Base-by-base conservation (phyloP, 2,329 filamentous ascomycete genomes). In the Diaporthe sp. region DNA sequence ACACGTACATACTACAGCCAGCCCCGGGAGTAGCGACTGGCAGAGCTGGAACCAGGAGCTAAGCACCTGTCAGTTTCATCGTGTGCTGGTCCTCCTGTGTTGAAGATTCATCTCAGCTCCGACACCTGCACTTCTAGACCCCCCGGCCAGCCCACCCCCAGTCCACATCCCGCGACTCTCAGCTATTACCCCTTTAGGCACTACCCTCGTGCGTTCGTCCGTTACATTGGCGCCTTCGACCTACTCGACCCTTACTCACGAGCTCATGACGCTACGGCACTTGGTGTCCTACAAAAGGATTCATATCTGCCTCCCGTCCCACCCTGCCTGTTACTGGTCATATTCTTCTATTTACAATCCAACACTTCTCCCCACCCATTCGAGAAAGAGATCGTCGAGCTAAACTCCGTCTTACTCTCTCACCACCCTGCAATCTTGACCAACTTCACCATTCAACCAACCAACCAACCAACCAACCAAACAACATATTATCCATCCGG, bases 11-110 rank as follows among this genome's bases (percentile, higher is more conserved):
- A 54, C 50, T 10, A 40, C n/a, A 50, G 33, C 35, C n/a, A 38
- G 35, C 5, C 35, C 3, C 60, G 2, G 19, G 45, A 40, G 69
- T 64, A 72, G 40, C 77, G 77, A 79, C 79, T 47, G 78, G 76
- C 50, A 54, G n/a, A 28, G 42, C 42, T 47, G 42, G 19, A 22
- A 17, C 13, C 42, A n/a, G 42, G 42, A 60, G 77, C 80, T 79
- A 77, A 76, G 77, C 75, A 80, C 77, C 77, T 80, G 78, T 80
- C 79, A 80, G 78, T 79, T 79, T 78, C 77, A 78, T 73, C 72
- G 73, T 78, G 68, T 61, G 74, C 72, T 74, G 74, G 73, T 77
- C 64, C 72, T 57, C 35, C 55, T 50, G 58, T 52, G 67, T 57
- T 74, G 60, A 72, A 69, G 60, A 72, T 76, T 60, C 68, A 72